Evolutionary conservation across 176 grass and related monocot species (phyloP), one percentile per base, ranked within the genome.

Genomic region (Puccinellia tenuiflora): DNA sequence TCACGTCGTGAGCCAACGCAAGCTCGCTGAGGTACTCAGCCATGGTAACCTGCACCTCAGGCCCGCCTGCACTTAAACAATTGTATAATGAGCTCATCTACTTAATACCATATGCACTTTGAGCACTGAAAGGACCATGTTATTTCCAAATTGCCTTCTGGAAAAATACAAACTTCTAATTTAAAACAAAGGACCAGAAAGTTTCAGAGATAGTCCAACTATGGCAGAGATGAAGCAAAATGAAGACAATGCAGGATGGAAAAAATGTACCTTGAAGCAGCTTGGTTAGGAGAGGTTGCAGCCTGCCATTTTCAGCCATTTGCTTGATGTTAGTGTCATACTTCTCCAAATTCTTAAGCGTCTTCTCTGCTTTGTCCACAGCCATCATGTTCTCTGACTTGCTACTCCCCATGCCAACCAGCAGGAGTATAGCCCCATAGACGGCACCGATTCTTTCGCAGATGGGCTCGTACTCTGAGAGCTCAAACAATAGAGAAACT

Each of bases 221-320:
- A 70, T 25, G 6, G 12, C 22, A 45, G 37, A 45, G 39, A 16
- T 71, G n/a, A 45, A 16, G 39, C 39, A 9, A 65, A 20, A 70
- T 70, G 20, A 52, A 34, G 9, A 34, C 3, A 74, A 75, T 33
- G 46, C 46, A 34, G 8, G 70, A 11, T 50, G 7, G 45, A 30
- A 56, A 30, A 56, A 71, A 8, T 42, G n/a, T 17, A 88, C 91
- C 92, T 80, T 91, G 1, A 45, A 90, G 17, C 25, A 95, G 88
- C 7, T 88, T 88, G 5, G 81, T 90, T 0, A 95, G 86, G 56
- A 95, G 90, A 11, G 93, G 93, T 73, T 92, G 83, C 6, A 95
- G 85, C 82, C 93, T 82, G 51, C 93, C 93, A 65, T 95, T 95
- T 47, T 95, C 93, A 7, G 90, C 93, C 93, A 95, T 95, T 17